Percentiles rank a stretch among this genome's conserved stretches.
Conservation (phyloP, 2,329 filamentous ascomycete species). For the Fusarium sp. region DNA sequence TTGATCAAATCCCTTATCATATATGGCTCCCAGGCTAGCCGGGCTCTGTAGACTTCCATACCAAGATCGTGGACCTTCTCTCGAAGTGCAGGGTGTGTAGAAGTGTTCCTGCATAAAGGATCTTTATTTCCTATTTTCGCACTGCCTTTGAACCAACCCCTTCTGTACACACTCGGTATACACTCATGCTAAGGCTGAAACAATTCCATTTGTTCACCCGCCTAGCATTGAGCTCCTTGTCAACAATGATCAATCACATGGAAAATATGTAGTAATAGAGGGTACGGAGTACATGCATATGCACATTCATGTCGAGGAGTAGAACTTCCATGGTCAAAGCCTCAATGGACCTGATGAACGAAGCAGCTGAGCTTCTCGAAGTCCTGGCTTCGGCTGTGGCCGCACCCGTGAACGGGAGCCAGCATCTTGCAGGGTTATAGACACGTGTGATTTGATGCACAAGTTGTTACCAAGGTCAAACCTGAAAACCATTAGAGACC, state of each 20-base stretch:
- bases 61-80: background rate
- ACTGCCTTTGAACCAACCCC: background rate
- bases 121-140: background rate
- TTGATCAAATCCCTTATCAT: background rate
- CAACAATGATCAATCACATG: background rate
- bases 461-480: constrained; percentile 20
- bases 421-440: constrained; percentile 32
- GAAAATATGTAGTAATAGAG: background rate
- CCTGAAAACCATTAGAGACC: constrained; percentile 4
- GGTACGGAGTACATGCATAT: background rate
- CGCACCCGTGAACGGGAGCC: constrained; percentile 31
- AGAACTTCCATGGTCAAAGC: constrained; percentile 14
- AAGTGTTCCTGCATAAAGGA: constrained; percentile 36
- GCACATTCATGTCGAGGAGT: constrained; percentile 7
- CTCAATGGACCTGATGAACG: constrained; percentile 8
- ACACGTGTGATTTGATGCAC: constrained; percentile 30
- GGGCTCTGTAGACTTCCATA: too few relatives aligned
- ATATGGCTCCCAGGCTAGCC: background rate
- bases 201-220: background rate
- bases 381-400: constrained; percentile 24
- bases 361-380: constrained; percentile 30
- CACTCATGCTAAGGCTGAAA: constrained; percentile 36
- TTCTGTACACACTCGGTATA: too few relatives aligned
- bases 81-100: background rate
- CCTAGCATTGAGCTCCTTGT: constrained; percentile 8